These are phyloP conservation scores for Diplocarpon rosae DNA, from an alignment of 2,329 filamentous ascomycete species.

Conservation along the genomic window DNA sequence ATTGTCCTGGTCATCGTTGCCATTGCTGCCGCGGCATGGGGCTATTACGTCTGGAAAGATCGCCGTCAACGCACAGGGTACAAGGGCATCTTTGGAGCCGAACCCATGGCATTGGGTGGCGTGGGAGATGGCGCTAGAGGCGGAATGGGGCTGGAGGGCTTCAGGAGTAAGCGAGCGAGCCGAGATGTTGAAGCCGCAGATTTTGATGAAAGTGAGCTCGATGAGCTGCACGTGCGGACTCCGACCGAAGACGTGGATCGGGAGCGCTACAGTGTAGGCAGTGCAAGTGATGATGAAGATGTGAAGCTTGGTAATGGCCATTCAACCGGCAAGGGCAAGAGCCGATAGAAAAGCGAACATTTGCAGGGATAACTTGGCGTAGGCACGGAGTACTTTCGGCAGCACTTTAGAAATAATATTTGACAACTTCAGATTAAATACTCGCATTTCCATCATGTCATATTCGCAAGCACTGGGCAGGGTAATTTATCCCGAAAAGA, in stretches of 20 bases:
- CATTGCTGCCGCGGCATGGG: slow-evolving; percentile 51
- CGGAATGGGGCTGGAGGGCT: slow-evolving; percentile 34
- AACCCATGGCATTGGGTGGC: slow-evolving; percentile 23
- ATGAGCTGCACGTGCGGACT: slow-evolving; percentile 40
- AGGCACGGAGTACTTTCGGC: not conserved
- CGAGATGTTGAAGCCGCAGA: slow-evolving; percentile 52
- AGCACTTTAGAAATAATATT: not conserved
- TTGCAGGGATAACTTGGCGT: not conserved
- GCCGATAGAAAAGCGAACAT: slow-evolving; percentile 2
- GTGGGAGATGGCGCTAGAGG: slow-evolving; percentile 17
- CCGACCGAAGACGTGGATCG: slow-evolving; percentile 29
- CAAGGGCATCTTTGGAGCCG: slow-evolving; percentile 30
- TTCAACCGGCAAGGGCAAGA: slow-evolving; percentile 16
- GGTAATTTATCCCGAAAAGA: not conserved
- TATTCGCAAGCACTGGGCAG: too few species aligned
- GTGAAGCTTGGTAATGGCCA: slow-evolving; percentile 15
- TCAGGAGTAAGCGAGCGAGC: slow-evolving; percentile 35
- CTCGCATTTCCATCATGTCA: too few species aligned
- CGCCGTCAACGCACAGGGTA: slow-evolving; percentile 46
- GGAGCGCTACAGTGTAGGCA: slow-evolving; percentile 46
- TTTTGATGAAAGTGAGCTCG: slow-evolving; percentile 55
- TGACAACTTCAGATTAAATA: not conserved
- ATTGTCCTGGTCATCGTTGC: slow-evolving; percentile 56
- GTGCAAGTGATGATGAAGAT: slow-evolving; percentile 42
- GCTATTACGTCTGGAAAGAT: slow-evolving; percentile 52